Percentiles rank a stretch among this genome's conserved stretches.
These are phyloP conservation scores for Clarireedia hainanense DNA, from an alignment of 2,329 filamentous ascomycete species.

Conservation along the genomic window DNA sequence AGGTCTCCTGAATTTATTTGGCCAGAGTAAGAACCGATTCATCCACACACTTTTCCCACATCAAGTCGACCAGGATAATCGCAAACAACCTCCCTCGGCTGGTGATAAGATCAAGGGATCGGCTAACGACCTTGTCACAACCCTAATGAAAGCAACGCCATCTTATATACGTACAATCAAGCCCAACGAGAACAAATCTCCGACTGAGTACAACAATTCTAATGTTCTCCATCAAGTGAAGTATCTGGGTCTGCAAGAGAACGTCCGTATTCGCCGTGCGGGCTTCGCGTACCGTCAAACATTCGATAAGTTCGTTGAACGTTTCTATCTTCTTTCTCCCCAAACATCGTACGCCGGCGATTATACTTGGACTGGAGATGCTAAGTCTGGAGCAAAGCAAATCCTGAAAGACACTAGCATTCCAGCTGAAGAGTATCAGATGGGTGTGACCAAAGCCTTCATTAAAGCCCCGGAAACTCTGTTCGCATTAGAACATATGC, in stretches of 20 bases:
- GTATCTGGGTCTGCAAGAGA: constrained; percentile 97
- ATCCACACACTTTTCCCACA: constrained; percentile 85
- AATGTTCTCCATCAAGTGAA: constrained; percentile 99
- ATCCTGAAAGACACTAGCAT: constrained; percentile 97
- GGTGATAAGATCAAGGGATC: constrained; percentile 94
- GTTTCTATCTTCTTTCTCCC: constrained; percentile 90
- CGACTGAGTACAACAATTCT: constrained; percentile 79
- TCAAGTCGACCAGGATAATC: constrained; percentile 92
- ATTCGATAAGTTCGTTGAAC: constrained; percentile 96
- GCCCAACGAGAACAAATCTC: constrained; percentile 97
- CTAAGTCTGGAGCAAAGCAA: constrained; percentile 78
- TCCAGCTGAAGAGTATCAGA: constrained; percentile 89
- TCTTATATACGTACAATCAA: constrained; percentile 99
- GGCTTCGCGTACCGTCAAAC: constrained; percentile 96
- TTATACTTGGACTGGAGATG: constrained; percentile 89
- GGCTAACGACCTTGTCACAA: constrained; percentile 89
- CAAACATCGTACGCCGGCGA: constrained; percentile 95
- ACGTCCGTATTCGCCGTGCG: constrained; percentile 91
- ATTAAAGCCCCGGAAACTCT: constrained; percentile 97
- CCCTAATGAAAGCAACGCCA: constrained; percentile 92
- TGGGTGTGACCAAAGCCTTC: constrained; percentile 94
- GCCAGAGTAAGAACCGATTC: constrained; percentile 76
- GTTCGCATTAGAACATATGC: constrained; percentile 95
- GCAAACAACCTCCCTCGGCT: constrained; percentile 85
- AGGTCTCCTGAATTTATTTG: constrained; percentile 81